A percentile compares a stretch with the other conserved stretches of the same genome.
Conservation (phyloP, 225 moss, liverwort and hornwort species). For the Takakia lepidozioides region DNA sequence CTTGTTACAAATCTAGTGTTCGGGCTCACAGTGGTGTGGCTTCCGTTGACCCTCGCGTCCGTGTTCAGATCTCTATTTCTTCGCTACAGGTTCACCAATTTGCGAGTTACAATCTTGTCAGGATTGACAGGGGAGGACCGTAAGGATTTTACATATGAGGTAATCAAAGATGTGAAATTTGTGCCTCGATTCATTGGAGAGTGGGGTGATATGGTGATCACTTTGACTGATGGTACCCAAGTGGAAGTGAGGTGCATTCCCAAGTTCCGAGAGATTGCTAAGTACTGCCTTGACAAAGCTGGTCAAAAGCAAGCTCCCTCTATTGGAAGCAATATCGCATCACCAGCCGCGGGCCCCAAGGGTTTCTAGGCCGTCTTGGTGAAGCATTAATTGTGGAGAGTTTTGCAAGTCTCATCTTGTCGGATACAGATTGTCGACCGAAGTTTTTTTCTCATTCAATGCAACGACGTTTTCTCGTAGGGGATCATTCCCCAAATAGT, state of each 20-base stretch:
- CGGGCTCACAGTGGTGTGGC: constrained; percentile 56
- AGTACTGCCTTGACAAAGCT: constrained; percentile 39
- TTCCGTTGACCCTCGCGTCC: constrained; percentile 44
- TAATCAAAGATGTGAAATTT: constrained; percentile 42
- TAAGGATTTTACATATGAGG: constrained; percentile 56
- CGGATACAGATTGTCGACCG: too few relatives aligned
- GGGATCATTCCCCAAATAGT: too few relatives aligned
- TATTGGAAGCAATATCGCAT: constrained; percentile 9
- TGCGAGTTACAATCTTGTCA: constrained; percentile 45
- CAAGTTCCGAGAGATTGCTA: constrained; percentile 49
- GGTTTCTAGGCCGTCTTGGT: constrained; percentile 6
- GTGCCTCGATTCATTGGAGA: constrained; percentile 64
- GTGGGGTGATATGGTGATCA: constrained; percentile 59
- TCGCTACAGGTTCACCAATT: constrained; percentile 52
- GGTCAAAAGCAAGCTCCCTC: constrained; percentile 19
- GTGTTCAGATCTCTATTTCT: constrained; percentile 43
- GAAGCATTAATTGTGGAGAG: too few relatives aligned
- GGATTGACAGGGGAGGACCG: constrained; percentile 51
- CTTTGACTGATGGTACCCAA: constrained; percentile 45
- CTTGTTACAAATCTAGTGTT: constrained; percentile 40
- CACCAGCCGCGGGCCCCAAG: constrained; percentile 16
- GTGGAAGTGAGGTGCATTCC: constrained; percentile 48
- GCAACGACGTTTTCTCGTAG: too few relatives aligned
- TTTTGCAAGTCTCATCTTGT: too few relatives aligned
- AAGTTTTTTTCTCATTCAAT: too few relatives aligned